Base-by-base conservation (phyloP, 805 yeast species). In the Myxozyma sirexii region DNA sequence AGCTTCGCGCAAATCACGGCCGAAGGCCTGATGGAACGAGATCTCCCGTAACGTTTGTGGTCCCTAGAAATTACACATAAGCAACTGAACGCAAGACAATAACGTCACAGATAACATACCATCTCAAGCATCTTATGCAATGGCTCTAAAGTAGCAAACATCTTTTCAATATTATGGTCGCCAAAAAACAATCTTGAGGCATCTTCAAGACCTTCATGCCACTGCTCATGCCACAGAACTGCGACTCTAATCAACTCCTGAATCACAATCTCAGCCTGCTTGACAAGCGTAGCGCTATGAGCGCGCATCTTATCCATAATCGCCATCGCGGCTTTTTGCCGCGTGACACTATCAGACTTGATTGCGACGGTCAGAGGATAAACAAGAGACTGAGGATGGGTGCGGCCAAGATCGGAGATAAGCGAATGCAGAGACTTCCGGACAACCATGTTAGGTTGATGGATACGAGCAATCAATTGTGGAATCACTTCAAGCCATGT, bases 191-290 rank as follows among this genome's bases (percentile, higher is more conserved):
- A 81, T 60, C 97, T 80, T 2, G 97, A 91, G 0, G 99, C 99
- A 76, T 94, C 97, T 71, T 94, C 99, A 33, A 94, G 78, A 1
- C 96, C 97, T 75, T 93, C 98, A 68, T 91, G 92, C 99, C 99
- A 94, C 71, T 88, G 87, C 70, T 94, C 99, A 69, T 91, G 96
- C 97, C 99, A 92, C 61, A 94, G 75, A 2, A 93, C 97, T 0
- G 98, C 97, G 17, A 91, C 97, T 66, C 98, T 79, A 63, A 94
- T 92, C 57, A 94, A 81, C 70, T 94, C 99, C 66, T 85, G 86
- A 75, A 96, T 88, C n/a, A 94, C 97, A 56, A 92, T 73, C 67
- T 91, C 97, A 0, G 97, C 92, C 71, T 94, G 98, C 63, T 87
- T 91, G 27, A 94, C 97, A 61, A 94, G 77, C 0, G 78, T 75